Evolutionary conservation across 768 basidiomycete species (phyloP), one percentile per base, ranked within the genome.

Genomic region (Melanogaster broomeanus): DNA sequence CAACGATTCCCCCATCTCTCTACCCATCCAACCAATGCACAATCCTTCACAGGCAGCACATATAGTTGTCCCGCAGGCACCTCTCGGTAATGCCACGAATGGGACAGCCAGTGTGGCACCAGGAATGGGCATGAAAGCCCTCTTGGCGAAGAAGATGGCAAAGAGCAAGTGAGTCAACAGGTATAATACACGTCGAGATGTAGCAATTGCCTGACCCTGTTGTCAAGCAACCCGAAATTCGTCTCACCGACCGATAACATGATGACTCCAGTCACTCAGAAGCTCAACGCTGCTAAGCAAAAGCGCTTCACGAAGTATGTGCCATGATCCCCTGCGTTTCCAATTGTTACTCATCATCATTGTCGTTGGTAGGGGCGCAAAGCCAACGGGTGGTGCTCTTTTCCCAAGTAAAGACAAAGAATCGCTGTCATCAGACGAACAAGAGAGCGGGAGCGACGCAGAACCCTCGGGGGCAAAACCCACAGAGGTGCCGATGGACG

Each of bases 201-300:
- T 31, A 27, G 31, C 30, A 44, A 31, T 49, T 55, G 34, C 48
- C 46, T 52, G 35, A 61, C 59, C n/a, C 46, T 33, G 16, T 53
- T 15, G 15, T 27, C 66, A 93, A n/a, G 93, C 68, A 97, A 97
- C 68, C 88, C 91, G 19, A 83, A 83, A 30, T 93, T 83, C 64
- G 77, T 95, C 62, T 98, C 96, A 16, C 96, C 96, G 3, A 97
- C 96, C 9, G 96, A 99, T 70, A 91, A 89, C 66, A 78, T 98
- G 71, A 84, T 98, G 79, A 96, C 93, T 3, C 96, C 96, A 3
- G 85, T 84, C 67, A 90, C 94, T 6, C 88, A 94, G 72, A 98
- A 98, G 71, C 80, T 98, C 46, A 88, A 78, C 44, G 90, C 89
- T 16, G 88, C 88, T 3, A 95, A 84, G 80, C 94, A 96, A 79